Percentiles rank a stretch among this genome's conserved stretches.
Conservation (phyloP, 345 rosid genomes). For the Xanthoceras sorbifolium region DNA sequence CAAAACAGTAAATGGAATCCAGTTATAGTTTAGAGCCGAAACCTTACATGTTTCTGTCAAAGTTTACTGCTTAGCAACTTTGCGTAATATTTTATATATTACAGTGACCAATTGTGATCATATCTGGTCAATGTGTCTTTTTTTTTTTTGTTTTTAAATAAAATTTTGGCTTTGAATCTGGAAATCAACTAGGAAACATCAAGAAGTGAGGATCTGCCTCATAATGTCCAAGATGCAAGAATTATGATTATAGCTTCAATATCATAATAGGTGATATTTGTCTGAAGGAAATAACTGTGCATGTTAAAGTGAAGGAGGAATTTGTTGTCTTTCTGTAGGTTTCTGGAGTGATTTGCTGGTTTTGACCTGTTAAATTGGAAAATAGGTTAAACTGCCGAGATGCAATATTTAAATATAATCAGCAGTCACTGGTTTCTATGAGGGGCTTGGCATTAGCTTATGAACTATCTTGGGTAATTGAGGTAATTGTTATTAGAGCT, state of each 20-base stretch:
- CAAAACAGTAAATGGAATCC: neutral
- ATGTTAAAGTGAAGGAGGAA: neutral
- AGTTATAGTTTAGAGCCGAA: neutral
- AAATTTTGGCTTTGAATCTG: slow-evolving; percentile 6
- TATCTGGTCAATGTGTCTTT: neutral
- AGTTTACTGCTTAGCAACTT: neutral
- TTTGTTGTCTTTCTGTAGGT: neutral
- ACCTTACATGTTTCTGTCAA: neutral
- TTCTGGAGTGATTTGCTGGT: neutral
- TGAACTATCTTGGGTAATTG: slow-evolving; percentile 8
- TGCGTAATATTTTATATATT: neutral
- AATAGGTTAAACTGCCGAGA: neutral
- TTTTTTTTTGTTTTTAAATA: too few relatives aligned
- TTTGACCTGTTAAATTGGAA: neutral
- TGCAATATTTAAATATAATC: neutral
- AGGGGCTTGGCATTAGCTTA: slow-evolving; percentile 15
- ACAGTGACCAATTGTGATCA: neutral
- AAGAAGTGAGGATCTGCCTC: neutral
- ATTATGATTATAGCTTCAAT: neutral
- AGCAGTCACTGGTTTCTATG: neutral
- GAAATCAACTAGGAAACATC: neutral
- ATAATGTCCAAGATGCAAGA: neutral
- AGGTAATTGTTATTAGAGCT: slow-evolving; percentile 16
- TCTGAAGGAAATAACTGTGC: neutral
- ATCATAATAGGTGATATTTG: neutral